Percentiles rank a stretch among this genome's conserved stretches.
Evolutionary conservation across 2,329 filamentous ascomycete genomes (phyloP).

Genomic region (Alternaria infectoria): DNA sequence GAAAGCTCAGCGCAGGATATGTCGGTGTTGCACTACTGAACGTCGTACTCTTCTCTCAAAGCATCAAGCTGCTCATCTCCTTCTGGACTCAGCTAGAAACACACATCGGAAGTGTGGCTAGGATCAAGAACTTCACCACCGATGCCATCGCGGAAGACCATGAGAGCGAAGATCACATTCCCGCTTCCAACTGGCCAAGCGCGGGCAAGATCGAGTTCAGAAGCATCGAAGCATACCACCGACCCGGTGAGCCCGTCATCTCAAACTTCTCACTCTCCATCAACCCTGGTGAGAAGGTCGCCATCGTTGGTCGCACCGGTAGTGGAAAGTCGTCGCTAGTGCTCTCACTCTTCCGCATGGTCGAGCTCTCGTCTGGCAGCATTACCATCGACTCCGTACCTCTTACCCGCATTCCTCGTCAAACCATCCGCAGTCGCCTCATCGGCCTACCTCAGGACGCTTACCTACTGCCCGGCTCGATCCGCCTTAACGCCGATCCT

Average conservation of each 20-base stretch:
- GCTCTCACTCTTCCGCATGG: constrained; percentile 57
- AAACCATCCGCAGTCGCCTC: constrained; percentile 55
- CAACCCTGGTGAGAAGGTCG: constrained; percentile 56
- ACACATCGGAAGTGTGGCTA: constrained; percentile 62
- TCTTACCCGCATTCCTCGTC: constrained; percentile 52
- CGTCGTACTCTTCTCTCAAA: constrained; percentile 60
- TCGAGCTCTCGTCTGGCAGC: constrained; percentile 52
- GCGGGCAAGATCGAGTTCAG: constrained; percentile 53
- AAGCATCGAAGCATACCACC: constrained; percentile 54
- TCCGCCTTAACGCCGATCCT: constrained; percentile 60
- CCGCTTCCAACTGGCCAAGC: constrained; percentile 53
- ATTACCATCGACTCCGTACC: constrained; percentile 58
- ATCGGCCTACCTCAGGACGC: constrained; percentile 60
- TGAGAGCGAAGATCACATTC: constrained; percentile 56
- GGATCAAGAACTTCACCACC: constrained; percentile 61
- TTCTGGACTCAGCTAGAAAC: constrained; percentile 66
- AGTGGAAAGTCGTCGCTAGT: constrained; percentile 61
- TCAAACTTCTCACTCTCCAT: constrained; percentile 57
- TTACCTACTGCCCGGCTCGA: constrained; percentile 56
- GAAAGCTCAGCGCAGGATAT: constrained; percentile 55
- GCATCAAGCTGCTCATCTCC: constrained; percentile 57
- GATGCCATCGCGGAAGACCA: constrained; percentile 56
- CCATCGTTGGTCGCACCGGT: constrained; percentile 62
- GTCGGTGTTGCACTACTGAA: constrained; percentile 62
- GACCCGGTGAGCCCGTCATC: constrained; percentile 49